phyloP scores from a whole-genome alignment of 306 rosid species.

The Mimosa pudica region DNA sequence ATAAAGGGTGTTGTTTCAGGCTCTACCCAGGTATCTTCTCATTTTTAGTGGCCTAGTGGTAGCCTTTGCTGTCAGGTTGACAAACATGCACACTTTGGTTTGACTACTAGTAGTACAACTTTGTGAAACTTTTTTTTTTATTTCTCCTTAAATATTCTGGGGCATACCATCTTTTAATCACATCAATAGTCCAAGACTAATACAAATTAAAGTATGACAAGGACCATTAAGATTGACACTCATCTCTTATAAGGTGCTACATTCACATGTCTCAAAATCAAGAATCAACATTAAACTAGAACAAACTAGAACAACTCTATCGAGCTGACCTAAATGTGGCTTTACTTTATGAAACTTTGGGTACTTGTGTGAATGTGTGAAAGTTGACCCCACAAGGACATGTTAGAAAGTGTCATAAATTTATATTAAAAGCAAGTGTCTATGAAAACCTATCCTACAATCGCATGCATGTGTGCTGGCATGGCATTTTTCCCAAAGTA shows the following conservation, averaged over 20 bases:
- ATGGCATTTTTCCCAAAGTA: constrained; percentile 28
- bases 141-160: too few relatives aligned
- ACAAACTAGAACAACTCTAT: too few relatives aligned
- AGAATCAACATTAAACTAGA: too few relatives aligned
- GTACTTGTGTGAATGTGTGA: constrained; percentile 21
- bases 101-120: not conserved
- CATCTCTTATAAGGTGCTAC: too few relatives aligned
- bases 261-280: too few relatives aligned
- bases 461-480: constrained; percentile 42
- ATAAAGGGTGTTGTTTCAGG: not conserved
- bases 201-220: too few relatives aligned
- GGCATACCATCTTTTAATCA: too few relatives aligned
- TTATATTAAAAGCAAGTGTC: not conserved
- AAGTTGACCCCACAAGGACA: constrained; percentile 29
- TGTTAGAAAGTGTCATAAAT: not conserved
- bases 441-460: not conserved
- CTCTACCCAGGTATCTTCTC: too few relatives aligned
- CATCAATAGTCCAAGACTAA: too few relatives aligned
- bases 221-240: too few relatives aligned
- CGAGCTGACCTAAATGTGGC: too few relatives aligned
- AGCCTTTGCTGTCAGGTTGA: constrained; percentile 41
- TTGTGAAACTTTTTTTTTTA: not conserved
- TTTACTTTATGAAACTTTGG: not conserved
- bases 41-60: constrained; percentile 6
- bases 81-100: constrained; percentile 21